These are phyloP conservation scores for Raphanus hybrid DNA, from an alignment of 441 rosid genomes.

Conservation along the genomic window DNA sequence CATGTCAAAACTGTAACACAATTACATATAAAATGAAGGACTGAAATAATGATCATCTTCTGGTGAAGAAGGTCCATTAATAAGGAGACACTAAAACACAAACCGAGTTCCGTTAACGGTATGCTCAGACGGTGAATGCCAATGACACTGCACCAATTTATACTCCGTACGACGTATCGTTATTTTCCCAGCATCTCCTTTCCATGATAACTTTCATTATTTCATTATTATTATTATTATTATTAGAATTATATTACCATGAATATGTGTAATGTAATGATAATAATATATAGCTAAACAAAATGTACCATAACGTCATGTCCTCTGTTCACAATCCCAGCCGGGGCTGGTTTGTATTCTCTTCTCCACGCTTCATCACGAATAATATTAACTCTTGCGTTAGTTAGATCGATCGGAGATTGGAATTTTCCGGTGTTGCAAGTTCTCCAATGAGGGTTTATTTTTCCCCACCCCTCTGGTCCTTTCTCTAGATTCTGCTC, in stretches of 20 bases:
- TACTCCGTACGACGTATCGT: constrained; percentile 49
- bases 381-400: constrained; percentile 37
- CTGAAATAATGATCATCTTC: background rate
- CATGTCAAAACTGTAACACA: constrained; percentile 44
- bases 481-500: constrained; percentile 45
- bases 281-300: background rate
- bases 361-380: constrained; percentile 43
- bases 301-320: constrained; percentile 53
- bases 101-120: constrained; percentile 57
- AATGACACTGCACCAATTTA: constrained; percentile 56
- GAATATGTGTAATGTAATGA: background rate
- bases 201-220: constrained; percentile 58
- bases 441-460: constrained; percentile 53
- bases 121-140: constrained; percentile 83
- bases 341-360: constrained; percentile 58
- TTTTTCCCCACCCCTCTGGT: constrained; percentile 49
- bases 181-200: constrained; percentile 65
- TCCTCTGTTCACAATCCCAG: constrained; percentile 54
- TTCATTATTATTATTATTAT: background rate
- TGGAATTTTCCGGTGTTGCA: constrained; percentile 60
- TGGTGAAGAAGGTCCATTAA: background rate
- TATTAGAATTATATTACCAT: background rate
- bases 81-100: background rate
- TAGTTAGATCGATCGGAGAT: constrained; percentile 66
- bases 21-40: too few relatives aligned